Percentiles rank a stretch among this genome's conserved stretches.
Conservation (phyloP, 495 filamentous ascomycete genomes). For the Xylaria bambusicola region DNA sequence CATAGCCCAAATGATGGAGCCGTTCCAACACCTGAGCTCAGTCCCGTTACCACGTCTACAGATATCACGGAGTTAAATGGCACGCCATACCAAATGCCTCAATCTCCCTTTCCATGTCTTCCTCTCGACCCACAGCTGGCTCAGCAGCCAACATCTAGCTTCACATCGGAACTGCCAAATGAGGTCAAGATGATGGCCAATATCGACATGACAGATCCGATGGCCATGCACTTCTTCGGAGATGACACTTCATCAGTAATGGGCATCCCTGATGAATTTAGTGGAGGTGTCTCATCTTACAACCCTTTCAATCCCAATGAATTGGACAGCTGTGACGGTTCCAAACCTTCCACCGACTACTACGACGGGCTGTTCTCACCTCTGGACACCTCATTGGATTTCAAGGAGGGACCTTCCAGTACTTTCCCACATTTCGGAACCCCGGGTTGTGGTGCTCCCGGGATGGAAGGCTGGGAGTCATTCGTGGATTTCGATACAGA, state of each 20-base stretch:
- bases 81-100: conserved; percentile 25
- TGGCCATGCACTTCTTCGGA: conserved; percentile 26
- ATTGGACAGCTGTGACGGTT: background rate
- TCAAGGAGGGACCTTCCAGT: conserved; percentile 12
- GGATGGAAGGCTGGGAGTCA: conserved; percentile 27
- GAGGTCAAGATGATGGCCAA: conserved; percentile 33
- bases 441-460: conserved; percentile 12
- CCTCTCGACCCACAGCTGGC: conserved; percentile 25
- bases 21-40: conserved; percentile 30
- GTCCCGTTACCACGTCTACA: conserved; percentile 26
- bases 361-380: conserved; percentile 20
- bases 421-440: conserved; percentile 22
- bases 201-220: conserved; percentile 30
- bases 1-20: conserved; percentile 9
- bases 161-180: conserved; percentile 33
- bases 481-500: conserved; percentile 32
- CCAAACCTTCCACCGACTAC: background rate
- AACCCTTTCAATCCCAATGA: background rate
- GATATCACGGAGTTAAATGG: conserved; percentile 20
- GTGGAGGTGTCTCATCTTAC: conserved; percentile 2
- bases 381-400: conserved; percentile 9
- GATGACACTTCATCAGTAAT: conserved; percentile 12
- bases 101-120: conserved; percentile 17
- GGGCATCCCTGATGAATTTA: conserved; percentile 19
- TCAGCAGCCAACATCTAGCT: conserved; percentile 20